A percentile compares a stretch with the other conserved stretches of the same genome.
phyloP scores from a whole-genome alignment of 2,329 filamentous ascomycete species.

The Aspergillus sp. region DNA sequence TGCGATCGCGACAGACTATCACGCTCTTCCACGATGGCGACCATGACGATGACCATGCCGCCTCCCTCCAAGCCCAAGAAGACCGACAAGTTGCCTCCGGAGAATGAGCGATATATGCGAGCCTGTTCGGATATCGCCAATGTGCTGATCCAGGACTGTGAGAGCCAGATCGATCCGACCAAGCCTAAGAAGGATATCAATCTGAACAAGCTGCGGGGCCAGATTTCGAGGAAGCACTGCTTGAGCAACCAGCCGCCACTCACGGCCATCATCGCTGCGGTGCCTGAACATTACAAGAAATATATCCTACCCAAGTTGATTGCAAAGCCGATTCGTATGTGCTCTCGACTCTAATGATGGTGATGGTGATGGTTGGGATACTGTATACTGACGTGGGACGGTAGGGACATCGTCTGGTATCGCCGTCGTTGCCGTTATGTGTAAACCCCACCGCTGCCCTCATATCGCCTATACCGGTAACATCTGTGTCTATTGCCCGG shows the following conservation, averaged over 20 bases:
- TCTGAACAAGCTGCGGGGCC: slow-evolving; percentile 76
- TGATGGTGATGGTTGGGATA: background rate
- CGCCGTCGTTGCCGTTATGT: slow-evolving; percentile 98
- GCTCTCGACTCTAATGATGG: background rate
- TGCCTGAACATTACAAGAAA: slow-evolving; percentile 99
- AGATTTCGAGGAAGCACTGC: slow-evolving; percentile 86
- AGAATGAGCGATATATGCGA: slow-evolving; percentile 88
- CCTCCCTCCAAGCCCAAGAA: slow-evolving; percentile 53
- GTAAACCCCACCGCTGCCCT: slow-evolving; percentile 94
- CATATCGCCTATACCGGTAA: slow-evolving; percentile 98
- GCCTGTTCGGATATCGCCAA: slow-evolving; percentile 95
- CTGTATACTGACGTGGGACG: slow-evolving; percentile 9
- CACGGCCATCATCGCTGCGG: slow-evolving; percentile 93
- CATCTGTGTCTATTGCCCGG: slow-evolving; percentile 97
- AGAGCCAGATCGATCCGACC: slow-evolving; percentile 64
- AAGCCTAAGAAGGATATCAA: slow-evolving; percentile 80
- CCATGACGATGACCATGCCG: slow-evolving; percentile 52
- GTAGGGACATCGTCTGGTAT: slow-evolving; percentile 88
- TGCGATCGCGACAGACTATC: background rate
- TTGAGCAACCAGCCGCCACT: slow-evolving; percentile 80
- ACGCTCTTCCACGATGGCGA: slow-evolving; percentile 48
- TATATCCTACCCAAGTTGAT: slow-evolving; percentile 95
- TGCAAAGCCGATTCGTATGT: slow-evolving; percentile 83
- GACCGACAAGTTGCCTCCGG: slow-evolving; percentile 69
- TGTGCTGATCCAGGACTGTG: slow-evolving; percentile 87